Evolutionary conservation across 108 stramenopile species (phyloP).

Genomic region (Nitzschia sp.): DNA sequence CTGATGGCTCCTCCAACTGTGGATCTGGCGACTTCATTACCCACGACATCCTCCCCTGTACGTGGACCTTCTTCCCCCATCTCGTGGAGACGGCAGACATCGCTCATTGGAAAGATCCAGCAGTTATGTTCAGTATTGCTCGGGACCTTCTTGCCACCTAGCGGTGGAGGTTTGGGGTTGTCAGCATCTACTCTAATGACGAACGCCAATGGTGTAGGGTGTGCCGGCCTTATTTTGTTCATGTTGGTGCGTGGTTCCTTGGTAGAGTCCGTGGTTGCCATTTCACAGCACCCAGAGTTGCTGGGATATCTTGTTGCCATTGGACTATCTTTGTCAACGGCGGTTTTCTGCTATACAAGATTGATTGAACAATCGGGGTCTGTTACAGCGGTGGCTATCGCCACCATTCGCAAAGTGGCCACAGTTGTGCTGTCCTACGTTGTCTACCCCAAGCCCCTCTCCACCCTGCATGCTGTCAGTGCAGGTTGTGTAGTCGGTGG

Average conservation of each 20-base stretch:
- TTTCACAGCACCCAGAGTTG: slow-evolving; percentile 42
- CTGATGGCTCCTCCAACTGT: slow-evolving; percentile 38
- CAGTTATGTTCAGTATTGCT: background rate
- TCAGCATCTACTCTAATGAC: slow-evolving; percentile 57
- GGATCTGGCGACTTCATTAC: slow-evolving; percentile 1
- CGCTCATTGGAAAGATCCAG: background rate
- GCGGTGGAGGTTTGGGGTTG: slow-evolving; percentile 40
- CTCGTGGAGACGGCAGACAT: slow-evolving; percentile 1
- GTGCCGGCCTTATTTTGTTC: slow-evolving; percentile 35
- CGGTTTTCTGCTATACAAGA: slow-evolving; percentile 60
- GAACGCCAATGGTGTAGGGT: slow-evolving; percentile 65
- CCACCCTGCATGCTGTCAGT: slow-evolving; percentile 28
- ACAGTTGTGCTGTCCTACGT: slow-evolving; percentile 56
- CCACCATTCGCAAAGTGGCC: slow-evolving; percentile 53
- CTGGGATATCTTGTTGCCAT: slow-evolving; percentile 43
- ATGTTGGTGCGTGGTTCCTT: slow-evolving; percentile 34
- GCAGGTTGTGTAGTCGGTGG: slow-evolving; percentile 37
- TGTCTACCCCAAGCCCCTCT: slow-evolving; percentile 51
- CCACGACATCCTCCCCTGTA: background rate
- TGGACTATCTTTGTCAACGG: slow-evolving; percentile 52
- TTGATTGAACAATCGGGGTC: slow-evolving; percentile 49
- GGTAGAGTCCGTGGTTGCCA: slow-evolving; percentile 14
- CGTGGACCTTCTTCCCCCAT: background rate
- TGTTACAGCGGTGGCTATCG: slow-evolving; percentile 60
- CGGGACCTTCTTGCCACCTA: background rate